A percentile compares a stretch with the other conserved stretches of the same genome.
Evolutionary conservation across 2,329 filamentous ascomycete genomes (phyloP).

Genomic region (Dactylellina parvicollis): DNA sequence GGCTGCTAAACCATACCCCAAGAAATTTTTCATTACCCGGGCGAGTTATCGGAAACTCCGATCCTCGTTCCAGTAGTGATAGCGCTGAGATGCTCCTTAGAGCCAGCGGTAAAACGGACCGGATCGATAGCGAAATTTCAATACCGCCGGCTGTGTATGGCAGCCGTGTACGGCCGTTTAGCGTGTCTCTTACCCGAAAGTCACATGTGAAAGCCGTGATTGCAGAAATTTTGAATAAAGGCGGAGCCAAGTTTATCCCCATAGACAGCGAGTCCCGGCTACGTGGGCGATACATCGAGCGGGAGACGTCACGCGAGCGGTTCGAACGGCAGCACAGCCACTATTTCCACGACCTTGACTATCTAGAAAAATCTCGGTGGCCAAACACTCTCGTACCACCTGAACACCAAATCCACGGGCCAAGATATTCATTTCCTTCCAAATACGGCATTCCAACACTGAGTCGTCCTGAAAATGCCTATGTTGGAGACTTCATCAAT

Average conservation of each 20-base stretch:
- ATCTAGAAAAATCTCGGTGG: conserved; percentile 11
- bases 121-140: neutral
- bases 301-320: conserved; percentile 27
- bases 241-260: neutral
- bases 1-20: conserved; percentile 38
- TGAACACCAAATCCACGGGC: conserved; percentile 16
- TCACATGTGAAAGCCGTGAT: neutral
- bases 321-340: conserved; percentile 42
- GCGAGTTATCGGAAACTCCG: neutral
- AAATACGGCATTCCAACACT: conserved; percentile 38
- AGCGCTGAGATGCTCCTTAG: conserved; percentile 42
- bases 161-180: neutral
- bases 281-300: neutral
- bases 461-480: conserved; percentile 22
- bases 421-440: conserved; percentile 13
- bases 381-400: neutral
- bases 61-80: conserved; percentile 38
- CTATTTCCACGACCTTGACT: conserved; percentile 36
- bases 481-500: conserved; percentile 35
- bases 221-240: neutral
- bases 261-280: neutral
- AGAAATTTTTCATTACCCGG: conserved; percentile 39
- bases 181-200: neutral
- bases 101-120: conserved; percentile 1
- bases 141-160: conserved; percentile 15